phyloP scores from a whole-genome alignment of 805 yeast species.

The Torulaspora franciscae region DNA sequence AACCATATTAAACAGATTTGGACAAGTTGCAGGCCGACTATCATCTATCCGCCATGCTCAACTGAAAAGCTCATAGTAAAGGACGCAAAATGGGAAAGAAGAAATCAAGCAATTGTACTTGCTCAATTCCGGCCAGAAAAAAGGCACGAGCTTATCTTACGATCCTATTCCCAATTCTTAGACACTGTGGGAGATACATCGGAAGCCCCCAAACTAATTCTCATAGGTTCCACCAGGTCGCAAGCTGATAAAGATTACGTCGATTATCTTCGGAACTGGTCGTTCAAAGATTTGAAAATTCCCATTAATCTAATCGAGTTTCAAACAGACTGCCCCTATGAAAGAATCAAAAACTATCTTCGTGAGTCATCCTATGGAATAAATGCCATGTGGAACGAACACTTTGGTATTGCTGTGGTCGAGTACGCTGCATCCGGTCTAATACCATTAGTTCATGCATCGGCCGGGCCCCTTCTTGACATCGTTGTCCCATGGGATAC shows the following conservation, averaged over 20 bases:
- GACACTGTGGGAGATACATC: conserved; percentile 7
- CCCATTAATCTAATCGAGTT: conserved; percentile 45
- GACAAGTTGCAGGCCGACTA: conserved; percentile 43
- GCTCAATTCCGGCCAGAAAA: conserved; percentile 97
- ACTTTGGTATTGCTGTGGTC: conserved; percentile 95
- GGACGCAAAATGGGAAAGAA: conserved; percentile 33
- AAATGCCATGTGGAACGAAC: conserved; percentile 99
- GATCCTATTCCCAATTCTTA: conserved; percentile 57
- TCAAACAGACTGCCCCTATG: conserved; percentile 69
- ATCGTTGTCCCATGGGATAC: conserved; percentile 61
- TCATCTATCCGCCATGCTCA: conserved; percentile 88
- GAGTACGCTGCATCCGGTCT: conserved; percentile 84
- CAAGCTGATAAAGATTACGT: conserved; percentile 60
- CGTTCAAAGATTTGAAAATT: conserved; percentile 40
- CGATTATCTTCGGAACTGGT: conserved; percentile 42
- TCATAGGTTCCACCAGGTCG: conserved; percentile 82
- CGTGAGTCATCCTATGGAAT: conserved; percentile 64
- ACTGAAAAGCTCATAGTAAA: conserved; percentile 47
- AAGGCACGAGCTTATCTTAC: conserved; percentile 68
- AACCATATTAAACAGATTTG: conserved; percentile 68
- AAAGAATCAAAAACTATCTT: conserved; percentile 51
- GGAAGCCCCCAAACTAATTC: conserved; percentile 51
- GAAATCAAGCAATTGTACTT: conserved; percentile 40
- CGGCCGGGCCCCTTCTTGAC: conserved; percentile 91
- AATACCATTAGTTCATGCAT: conserved; percentile 86